Base-by-base conservation (phyloP, 2,329 filamentous ascomycete species). In the Phialemoniopsis sp. region DNA sequence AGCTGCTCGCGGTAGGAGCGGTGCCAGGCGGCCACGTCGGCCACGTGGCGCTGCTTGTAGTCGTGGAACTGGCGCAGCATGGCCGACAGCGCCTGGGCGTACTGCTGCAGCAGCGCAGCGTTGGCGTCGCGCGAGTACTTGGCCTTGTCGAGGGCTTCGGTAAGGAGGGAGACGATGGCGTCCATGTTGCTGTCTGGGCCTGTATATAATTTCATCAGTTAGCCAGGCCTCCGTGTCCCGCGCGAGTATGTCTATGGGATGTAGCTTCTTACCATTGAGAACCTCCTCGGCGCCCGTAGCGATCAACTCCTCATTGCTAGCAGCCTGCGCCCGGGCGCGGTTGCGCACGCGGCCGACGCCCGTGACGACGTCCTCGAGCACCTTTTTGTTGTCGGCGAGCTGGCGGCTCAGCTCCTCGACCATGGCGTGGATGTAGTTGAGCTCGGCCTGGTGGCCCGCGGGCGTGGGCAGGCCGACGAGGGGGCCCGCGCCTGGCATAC, bases 381-480 rank as follows among this genome's bases (percentile, higher is more conserved):
- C 72, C 32, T 72, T 68, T 47, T 76, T 68, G 55, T 81, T 82
- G 37, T 81, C 76, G 12, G 78, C 72, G 21, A 84, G 66, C 53
- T 82, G 76, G 28, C 75, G 72, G 50, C 78, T 81, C 35, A 84
- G 66, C 54, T 82, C 78, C 52, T 85, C 80, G 10, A 85, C 80
- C 74, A 84, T 79, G 47, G 70, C 68, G 54, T 83, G 82, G 53
- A 85, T 81, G 59, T 81, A 79, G 54, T 81, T 82, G 44, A 85
- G 71, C 58, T 85, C 80, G 38, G 79, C 74, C 58, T 84, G 79
- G 56, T 85, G 80, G 35, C 79, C 80, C 14, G 80, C 80, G n/a
- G 80, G 80, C 13, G 76, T 80, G 13, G 80, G 78, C 33, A 72
- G 67, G 35, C 70, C 67, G 41, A 72, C 55, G 6, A 26, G 21